Evolutionary conservation across 208 protist species (phyloP).

Genomic region (Trypanosoma platydactyli): DNA sequence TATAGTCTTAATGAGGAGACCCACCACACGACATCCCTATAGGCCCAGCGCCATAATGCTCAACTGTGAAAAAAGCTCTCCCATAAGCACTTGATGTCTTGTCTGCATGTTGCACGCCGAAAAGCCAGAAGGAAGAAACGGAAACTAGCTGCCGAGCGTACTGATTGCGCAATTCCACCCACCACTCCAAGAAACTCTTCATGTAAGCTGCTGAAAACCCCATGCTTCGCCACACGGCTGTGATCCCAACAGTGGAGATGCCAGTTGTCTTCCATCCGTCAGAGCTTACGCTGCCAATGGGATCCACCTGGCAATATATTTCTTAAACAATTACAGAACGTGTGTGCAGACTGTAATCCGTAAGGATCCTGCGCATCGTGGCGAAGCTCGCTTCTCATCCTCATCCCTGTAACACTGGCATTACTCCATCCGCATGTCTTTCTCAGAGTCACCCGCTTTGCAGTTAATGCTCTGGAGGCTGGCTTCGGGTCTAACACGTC

Average conservation of each 20-base stretch:
- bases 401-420: slow-evolving; percentile 2
- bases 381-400: neutral
- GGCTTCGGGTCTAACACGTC: neutral
- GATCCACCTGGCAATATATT: slow-evolving; percentile 11
- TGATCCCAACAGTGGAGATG: neutral
- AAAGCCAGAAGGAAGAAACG: slow-evolving; percentile 58
- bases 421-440: neutral
- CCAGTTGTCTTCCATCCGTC: slow-evolving; percentile 27
- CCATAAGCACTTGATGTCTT: slow-evolving; percentile 53
- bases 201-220: slow-evolving; percentile 10
- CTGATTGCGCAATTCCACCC: slow-evolving; percentile 45
- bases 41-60: slow-evolving; percentile 59
- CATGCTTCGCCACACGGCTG: slow-evolving; percentile 2
- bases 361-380: slow-evolving; percentile 80
- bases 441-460: no score
- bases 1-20: slow-evolving; percentile 65
- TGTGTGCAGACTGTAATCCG: slow-evolving; percentile 33
- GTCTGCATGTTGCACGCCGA: slow-evolving; percentile 57
- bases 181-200: slow-evolving; percentile 52
- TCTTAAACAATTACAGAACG: slow-evolving; percentile 17
- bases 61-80: slow-evolving; percentile 62
- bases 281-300: slow-evolving; percentile 31
- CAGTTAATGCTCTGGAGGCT: no score
- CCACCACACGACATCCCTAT: slow-evolving; percentile 76
- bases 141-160: slow-evolving; percentile 54